Evolutionary conservation across 2,329 filamentous ascomycete species (phyloP).

Genomic region (Furcasterigmium sp.): DNA sequence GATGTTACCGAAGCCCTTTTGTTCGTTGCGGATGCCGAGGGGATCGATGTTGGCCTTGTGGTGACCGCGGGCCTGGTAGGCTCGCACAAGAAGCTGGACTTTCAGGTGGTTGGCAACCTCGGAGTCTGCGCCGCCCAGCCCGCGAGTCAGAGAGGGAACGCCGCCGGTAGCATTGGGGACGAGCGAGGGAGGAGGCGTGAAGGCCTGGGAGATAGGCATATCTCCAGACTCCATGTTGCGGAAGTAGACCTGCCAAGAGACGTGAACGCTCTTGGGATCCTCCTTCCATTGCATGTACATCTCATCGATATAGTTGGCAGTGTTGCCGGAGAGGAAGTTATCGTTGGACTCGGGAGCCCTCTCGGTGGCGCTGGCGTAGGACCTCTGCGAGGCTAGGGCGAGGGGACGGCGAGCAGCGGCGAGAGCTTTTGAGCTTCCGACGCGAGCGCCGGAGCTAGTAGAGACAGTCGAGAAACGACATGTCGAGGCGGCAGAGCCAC

Average conservation of each 20-base stretch:
- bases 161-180: constrained; percentile 77
- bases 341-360: constrained; percentile 75
- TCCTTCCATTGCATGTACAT: constrained; percentile 99
- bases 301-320: constrained; percentile 98
- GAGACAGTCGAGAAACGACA: constrained; percentile 36
- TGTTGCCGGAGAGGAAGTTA: constrained; percentile 93
- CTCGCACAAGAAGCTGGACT: constrained; percentile 93
- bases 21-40: constrained; percentile 84
- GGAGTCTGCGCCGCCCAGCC: constrained; percentile 60
- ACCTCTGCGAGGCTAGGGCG: constrained; percentile 43
- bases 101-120: constrained; percentile 96
- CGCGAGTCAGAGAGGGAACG: constrained; percentile 67
- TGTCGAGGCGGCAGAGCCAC: constrained; percentile 35
- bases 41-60: constrained; percentile 98
- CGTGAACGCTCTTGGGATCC: constrained; percentile 87
- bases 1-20: constrained; percentile 76
- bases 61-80: constrained; percentile 96
- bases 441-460: constrained; percentile 14
- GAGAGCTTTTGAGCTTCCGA: constrained; percentile 37
- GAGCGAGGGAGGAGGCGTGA: constrained; percentile 90
- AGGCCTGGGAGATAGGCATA: constrained; percentile 96
- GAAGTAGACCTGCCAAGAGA: constrained; percentile 99
- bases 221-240: constrained; percentile 98
- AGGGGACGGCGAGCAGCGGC: constrained; percentile 42
- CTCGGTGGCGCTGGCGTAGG: constrained; percentile 50